These are phyloP conservation scores for Cadophora sp. DNA, from an alignment of 2,329 filamentous ascomycete species.

Conservation along the genomic window DNA sequence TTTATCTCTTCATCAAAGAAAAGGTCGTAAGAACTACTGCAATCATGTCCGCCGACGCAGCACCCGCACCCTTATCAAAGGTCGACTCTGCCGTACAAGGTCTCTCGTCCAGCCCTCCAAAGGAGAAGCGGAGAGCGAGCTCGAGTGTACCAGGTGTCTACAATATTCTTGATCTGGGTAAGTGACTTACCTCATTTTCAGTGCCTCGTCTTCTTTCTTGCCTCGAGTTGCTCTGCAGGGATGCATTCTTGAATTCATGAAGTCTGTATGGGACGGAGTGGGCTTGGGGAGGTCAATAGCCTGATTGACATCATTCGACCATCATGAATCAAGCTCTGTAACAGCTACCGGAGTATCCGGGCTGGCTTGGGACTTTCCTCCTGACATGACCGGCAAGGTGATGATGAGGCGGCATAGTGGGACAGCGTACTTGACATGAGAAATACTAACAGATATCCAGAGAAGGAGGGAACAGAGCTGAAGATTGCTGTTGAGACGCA, in stretches of 20 bases:
- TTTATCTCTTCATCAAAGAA: constrained; percentile 13
- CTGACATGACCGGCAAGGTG: not conserved
- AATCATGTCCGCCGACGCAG: constrained; percentile 60
- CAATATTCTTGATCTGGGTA: constrained; percentile 88
- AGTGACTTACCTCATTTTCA: constrained; percentile 46
- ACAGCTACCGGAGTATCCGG: not conserved
- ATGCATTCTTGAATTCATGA: not conserved
- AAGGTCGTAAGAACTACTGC: constrained; percentile 23
- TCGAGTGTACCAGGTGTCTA: constrained; percentile 75
- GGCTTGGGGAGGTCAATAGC: not conserved
- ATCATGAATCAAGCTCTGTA: not conserved
- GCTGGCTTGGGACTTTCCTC: not conserved
- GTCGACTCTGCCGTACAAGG: constrained; percentile 92
- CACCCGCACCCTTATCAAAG: constrained; percentile 70
- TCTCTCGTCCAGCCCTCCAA: constrained; percentile 70
- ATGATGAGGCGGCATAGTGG: not conserved
- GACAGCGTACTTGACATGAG: not conserved
- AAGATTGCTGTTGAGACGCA: constrained; percentile 83
- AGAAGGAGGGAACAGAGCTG: constrained; percentile 75
- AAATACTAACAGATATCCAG: constrained; percentile 52
- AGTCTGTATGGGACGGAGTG: not conserved
- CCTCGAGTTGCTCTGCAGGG: not conserved
- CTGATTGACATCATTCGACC: not conserved
- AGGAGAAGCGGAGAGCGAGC: constrained; percentile 73
- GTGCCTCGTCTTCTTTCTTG: not conserved